Base-by-base conservation (phyloP, 1,284 basidiomycete genomes). In the Cutaneotrichosporon sp. region DNA sequence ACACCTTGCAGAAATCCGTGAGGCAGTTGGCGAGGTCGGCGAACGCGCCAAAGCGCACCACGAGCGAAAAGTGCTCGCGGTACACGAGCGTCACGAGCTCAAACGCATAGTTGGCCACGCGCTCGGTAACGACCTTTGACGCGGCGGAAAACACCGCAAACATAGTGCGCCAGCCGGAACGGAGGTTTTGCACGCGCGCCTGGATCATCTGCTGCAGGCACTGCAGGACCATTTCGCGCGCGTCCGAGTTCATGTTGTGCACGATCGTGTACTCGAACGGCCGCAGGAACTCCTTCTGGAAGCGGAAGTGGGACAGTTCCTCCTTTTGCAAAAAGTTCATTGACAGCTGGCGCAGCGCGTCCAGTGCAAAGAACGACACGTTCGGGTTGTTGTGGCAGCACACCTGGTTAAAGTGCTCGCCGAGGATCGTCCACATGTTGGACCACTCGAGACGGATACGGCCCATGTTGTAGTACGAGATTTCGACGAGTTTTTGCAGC, bases 301-400 rank as follows among this genome's bases (percentile, higher is more conserved):
- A 99, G 69, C 94, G 92, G 82, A 98, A 99, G 77, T 97, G 92
- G 0, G 91, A 84, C 60, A 99, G 73, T 73, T 99, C 96, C 71
- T 98, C 94, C 76, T 98, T 98, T 76, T 98, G 96, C 67, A 99
- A 80, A 76, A 99, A 99, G 43, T 94, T 85, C 90, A 96, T 97
- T 3, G 96, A 93, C 37, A 99, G 79, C 75, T 99, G 96, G 22
- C 96, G 86, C n/a, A 99, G 80, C 5, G 96, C 91, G 74, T 99
- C 96, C 56, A 99, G 79, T 1, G 94, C 96, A 63, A 99, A 97
- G 76, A 96, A 93, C 39, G 88, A 90, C 53, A 99, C 94, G 64
- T 94, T 88, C 14, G 90, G 89, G 74, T 97, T 98, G 67, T 88
- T 92, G 72, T 99, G 96, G 75, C 94, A 97, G 73, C 94, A 98